These are phyloP conservation scores for Talaromyces sp. DNA, from an alignment of 2,329 filamentous ascomycete genomes.

Conservation along the genomic window DNA sequence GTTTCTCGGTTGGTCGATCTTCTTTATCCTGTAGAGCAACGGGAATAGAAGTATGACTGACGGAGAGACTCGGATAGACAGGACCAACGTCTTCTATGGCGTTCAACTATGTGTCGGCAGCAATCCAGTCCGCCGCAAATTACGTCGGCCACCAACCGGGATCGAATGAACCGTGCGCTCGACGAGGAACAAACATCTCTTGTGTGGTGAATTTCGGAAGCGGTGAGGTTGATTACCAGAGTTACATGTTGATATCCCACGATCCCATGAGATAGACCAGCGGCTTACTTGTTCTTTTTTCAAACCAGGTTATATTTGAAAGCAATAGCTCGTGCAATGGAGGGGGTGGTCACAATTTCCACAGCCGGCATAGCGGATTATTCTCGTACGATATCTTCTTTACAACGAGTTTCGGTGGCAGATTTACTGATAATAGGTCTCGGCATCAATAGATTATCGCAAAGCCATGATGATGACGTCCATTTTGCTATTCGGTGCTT, in stretches of 20 bases:
- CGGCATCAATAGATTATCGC: conserved; percentile 8
- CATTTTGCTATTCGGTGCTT: conserved; percentile 14
- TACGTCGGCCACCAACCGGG: conserved; percentile 10
- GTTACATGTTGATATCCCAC: conserved; percentile 13
- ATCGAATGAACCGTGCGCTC: conserved; percentile 11
- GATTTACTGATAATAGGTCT: neutral
- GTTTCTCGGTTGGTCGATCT: neutral
- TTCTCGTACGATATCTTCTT: conserved; percentile 9
- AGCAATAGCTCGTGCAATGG: conserved; percentile 17
- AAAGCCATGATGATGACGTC: conserved; percentile 12
- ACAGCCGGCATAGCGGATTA: conserved; percentile 17
- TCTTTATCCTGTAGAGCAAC: neutral
- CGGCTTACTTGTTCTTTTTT: neutral
- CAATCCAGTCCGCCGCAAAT: conserved; percentile 13
- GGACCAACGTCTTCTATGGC: conserved; percentile 10
- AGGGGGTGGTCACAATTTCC: conserved; percentile 15
- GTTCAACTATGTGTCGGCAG: conserved; percentile 12
- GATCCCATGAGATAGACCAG: neutral
- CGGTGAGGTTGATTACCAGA: conserved; percentile 17
- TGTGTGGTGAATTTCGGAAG: conserved; percentile 16
- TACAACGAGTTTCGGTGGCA: neutral
- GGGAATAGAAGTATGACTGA: neutral
- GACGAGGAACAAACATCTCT: conserved; percentile 13
- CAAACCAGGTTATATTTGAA: conserved; percentile 13
- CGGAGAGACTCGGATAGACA: neutral